Percentiles rank a stretch among this genome's conserved stretches.
These are phyloP conservation scores for Hypoxylon intermedium DNA, from an alignment of 495 filamentous ascomycete species.

Conservation along the genomic window DNA sequence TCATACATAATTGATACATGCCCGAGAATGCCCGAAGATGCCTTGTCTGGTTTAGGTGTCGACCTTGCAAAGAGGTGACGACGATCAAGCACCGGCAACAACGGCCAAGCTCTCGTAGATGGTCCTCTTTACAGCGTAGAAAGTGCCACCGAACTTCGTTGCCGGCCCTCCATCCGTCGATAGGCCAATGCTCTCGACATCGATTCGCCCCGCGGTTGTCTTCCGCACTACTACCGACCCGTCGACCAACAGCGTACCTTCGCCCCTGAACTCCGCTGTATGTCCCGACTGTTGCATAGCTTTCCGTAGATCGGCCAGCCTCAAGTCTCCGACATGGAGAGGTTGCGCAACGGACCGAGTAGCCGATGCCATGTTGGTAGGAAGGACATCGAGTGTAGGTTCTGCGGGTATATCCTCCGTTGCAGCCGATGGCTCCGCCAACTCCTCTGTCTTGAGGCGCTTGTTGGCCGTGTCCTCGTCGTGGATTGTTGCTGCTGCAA, in stretches of 20 bases:
- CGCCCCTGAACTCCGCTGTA: constrained; percentile 89
- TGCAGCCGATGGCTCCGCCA: constrained; percentile 37
- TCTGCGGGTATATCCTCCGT: constrained; percentile 33
- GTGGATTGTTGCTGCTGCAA: constrained; percentile 38
- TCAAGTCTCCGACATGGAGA: constrained; percentile 91
- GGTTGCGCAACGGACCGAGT: constrained; percentile 81
- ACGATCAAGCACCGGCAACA: constrained; percentile 68
- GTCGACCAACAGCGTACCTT: constrained; percentile 90
- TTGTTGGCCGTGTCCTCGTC: constrained; percentile 63
- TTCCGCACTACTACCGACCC: constrained; percentile 88
- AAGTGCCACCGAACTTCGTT: constrained; percentile 60
- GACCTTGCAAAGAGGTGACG: background rate
- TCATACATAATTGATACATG: too few species aligned
- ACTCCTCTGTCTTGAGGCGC: constrained; percentile 68
- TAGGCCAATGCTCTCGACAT: constrained; percentile 80
- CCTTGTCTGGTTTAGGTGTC: too few species aligned
- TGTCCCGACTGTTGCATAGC: constrained; percentile 83
- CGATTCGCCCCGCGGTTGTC: constrained; percentile 81
- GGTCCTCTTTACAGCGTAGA: constrained; percentile 77
- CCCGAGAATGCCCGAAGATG: too few species aligned
- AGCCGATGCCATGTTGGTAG: constrained; percentile 75
- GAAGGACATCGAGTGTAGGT: constrained; percentile 80
- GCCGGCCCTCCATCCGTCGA: constrained; percentile 49
- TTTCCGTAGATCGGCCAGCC: constrained; percentile 85
- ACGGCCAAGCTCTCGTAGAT: constrained; percentile 87